Evolutionary conservation across 139 green algal species (phyloP).

Genomic region (Chlamydomonas schloesseri): DNA sequence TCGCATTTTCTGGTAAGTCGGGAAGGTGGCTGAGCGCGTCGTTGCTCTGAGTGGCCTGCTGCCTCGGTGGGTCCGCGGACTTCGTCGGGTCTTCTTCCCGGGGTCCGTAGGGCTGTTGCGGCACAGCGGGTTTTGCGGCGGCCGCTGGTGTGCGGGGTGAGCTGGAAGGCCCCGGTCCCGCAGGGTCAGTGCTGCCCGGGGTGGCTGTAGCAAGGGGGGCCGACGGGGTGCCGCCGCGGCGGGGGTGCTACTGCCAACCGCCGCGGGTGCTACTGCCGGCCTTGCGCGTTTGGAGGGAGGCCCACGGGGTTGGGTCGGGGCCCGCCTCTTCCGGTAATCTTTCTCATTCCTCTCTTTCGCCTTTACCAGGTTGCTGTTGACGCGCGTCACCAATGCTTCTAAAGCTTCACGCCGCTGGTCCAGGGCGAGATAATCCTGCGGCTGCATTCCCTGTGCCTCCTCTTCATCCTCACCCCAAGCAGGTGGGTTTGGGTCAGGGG

Average conservation of each 20-base stretch:
- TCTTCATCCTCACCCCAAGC: not conserved
- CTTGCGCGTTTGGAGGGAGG: too few relatives aligned
- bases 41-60: not conserved
- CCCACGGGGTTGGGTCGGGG: not conserved
- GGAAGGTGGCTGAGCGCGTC: not conserved
- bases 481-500: too few relatives aligned
- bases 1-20: not conserved
- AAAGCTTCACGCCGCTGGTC: not conserved
- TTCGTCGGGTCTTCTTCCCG: too few relatives aligned
- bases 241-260: too few relatives aligned
- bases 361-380: not conserved
- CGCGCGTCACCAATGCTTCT: not conserved
- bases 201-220: not conserved
- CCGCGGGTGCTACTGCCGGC: too few relatives aligned
- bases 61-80: not conserved
- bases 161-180: too few relatives aligned
- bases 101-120: not conserved
- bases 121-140: too few relatives aligned
- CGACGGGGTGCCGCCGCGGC: not conserved
- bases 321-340: not conserved
- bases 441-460: not conserved
- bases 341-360: not conserved
- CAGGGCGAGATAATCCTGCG: not conserved
- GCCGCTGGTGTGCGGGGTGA: too few relatives aligned
- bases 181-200: too few relatives aligned